Evolutionary conservation across 108 stramenopile genomes (phyloP).

Genomic region (Seminavis robusta): DNA sequence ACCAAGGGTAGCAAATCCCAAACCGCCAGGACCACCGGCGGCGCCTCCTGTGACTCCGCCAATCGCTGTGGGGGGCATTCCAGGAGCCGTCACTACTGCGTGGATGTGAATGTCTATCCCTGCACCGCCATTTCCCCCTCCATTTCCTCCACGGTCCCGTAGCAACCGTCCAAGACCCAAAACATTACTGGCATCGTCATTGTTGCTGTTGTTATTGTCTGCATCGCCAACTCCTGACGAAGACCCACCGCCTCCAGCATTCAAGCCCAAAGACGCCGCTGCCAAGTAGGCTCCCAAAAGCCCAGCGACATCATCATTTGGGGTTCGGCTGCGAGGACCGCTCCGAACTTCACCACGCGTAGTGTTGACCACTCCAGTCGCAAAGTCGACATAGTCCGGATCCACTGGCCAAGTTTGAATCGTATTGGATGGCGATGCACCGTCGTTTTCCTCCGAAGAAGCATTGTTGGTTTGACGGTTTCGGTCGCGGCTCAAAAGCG

Average conservation of each 20-base stretch:
- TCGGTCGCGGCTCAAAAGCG: constrained; percentile 36
- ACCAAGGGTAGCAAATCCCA: constrained; percentile 15
- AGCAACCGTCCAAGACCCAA: constrained; percentile 34
- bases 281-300: constrained; percentile 57
- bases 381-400: constrained; percentile 77
- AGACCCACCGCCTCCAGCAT: neutral
- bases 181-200: constrained; percentile 11
- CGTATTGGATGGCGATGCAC: neutral
- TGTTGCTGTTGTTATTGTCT: constrained; percentile 16
- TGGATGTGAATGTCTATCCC: constrained; percentile 92
- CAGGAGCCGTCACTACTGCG: constrained; percentile 80
- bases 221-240: neutral
- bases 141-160: constrained; percentile 15
- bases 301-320: constrained; percentile 32
- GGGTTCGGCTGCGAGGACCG: constrained; percentile 22
- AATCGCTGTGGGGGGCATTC: constrained; percentile 24
- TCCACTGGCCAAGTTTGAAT: constrained; percentile 21
- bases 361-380: constrained; percentile 76
- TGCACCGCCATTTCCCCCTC: constrained; percentile 32
- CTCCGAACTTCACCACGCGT: constrained; percentile 53
- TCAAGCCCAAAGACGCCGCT: constrained; percentile 35
- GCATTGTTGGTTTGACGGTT: constrained; percentile 3
- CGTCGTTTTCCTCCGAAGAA: neutral
- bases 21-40: constrained; percentile 19
- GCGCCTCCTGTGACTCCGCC: constrained; percentile 33